Conservation (phyloP, 768 basidiomycete species). For the Lactifluus hygrophoroides region DNA sequence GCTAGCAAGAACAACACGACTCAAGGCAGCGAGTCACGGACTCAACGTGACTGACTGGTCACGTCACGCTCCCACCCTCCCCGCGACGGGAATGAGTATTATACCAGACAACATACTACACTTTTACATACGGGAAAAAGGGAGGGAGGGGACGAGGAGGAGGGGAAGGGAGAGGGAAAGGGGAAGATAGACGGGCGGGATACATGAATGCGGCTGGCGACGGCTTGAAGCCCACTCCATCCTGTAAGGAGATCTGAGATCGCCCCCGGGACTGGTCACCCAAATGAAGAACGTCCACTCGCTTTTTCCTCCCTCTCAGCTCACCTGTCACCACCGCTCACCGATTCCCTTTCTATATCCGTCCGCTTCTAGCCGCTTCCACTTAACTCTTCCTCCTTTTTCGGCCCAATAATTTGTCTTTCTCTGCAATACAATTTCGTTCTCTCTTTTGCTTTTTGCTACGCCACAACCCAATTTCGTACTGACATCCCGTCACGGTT, state of each 20-base stretch:
- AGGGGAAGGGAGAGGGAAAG: constrained; percentile 18
- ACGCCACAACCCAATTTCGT: neutral
- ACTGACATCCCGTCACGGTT: neutral
- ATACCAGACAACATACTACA: constrained; percentile 11
- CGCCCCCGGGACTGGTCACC: constrained; percentile 20
- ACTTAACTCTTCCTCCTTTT: constrained; percentile 3
- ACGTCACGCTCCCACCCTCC: constrained; percentile 20
- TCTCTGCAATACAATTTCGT: neutral
- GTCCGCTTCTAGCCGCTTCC: constrained; percentile 14
- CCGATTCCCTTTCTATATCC: constrained; percentile 17
- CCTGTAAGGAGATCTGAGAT: constrained; percentile 22
- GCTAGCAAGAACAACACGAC: constrained; percentile 17
- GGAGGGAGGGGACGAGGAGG: constrained; percentile 17
- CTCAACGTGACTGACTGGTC: constrained; percentile 16
- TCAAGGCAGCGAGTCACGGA: constrained; percentile 15
- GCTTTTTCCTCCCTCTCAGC: constrained; percentile 19
- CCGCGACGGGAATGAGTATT: constrained; percentile 9
- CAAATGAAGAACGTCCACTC: constrained; percentile 20
- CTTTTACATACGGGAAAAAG: constrained; percentile 18
- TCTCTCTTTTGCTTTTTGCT: too few relatives aligned
- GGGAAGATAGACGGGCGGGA: constrained; percentile 20
- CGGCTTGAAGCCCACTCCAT: constrained; percentile 21
- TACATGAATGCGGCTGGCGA: constrained; percentile 22
- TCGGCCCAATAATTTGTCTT: neutral
- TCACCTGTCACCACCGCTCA: constrained; percentile 9